phyloP scores from a whole-genome alignment of 441 rosid genomes.

The Omphalea diandra region DNA sequence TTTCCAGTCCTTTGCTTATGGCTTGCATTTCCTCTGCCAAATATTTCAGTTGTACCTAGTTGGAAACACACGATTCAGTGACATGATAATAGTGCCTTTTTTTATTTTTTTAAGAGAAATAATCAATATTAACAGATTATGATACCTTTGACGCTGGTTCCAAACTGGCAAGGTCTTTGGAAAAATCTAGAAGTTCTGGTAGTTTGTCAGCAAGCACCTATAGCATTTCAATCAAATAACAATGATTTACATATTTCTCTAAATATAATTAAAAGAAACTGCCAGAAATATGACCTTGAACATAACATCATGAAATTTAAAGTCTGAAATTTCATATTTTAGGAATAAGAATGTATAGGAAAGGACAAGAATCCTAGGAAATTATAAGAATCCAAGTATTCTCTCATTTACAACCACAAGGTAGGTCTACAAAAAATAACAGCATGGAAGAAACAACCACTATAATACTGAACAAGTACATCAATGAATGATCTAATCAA shows the following conservation, averaged over 20 bases:
- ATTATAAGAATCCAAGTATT: neutral
- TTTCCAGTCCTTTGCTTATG: constrained; percentile 81
- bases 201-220: constrained; percentile 89
- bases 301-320: neutral
- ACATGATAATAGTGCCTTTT: constrained; percentile 14
- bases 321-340: constrained; percentile 1
- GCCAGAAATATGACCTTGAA: neutral
- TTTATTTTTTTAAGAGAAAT: neutral
- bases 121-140: constrained; percentile 8
- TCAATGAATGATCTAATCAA: too few species aligned
- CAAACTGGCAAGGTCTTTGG: constrained; percentile 61
- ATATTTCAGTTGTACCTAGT: constrained; percentile 36
- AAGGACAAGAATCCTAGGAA: too few species aligned
- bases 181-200: constrained; percentile 85
- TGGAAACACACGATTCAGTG: constrained; percentile 23
- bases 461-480: too few species aligned
- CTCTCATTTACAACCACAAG: neutral
- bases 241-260: neutral
- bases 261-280: neutral
- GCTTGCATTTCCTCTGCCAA: constrained; percentile 96
- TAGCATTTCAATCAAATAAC: constrained; percentile 27
- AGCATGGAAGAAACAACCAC: neutral
- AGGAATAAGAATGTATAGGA: neutral
- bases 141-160: constrained; percentile 84
- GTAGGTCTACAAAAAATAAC: neutral